A percentile compares a stretch with the other conserved stretches of the same genome.
phyloP scores from a whole-genome alignment of 805 yeast species.

The Starmerella floris region DNA sequence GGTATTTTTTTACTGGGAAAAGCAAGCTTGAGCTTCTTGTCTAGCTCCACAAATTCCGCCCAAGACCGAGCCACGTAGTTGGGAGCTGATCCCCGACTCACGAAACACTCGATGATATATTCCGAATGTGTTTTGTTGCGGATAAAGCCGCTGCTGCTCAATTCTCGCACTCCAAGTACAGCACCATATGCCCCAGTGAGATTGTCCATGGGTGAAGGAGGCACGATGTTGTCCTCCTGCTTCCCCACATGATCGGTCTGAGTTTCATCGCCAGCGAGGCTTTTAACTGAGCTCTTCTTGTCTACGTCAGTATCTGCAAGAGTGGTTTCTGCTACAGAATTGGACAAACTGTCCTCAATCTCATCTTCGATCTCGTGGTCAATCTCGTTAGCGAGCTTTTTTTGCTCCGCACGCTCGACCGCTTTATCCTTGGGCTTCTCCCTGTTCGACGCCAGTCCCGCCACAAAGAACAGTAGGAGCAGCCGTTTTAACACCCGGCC shows the following conservation, averaged over 20 bases:
- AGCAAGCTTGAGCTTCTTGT: conserved; percentile 34
- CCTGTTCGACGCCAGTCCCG: conserved; percentile 51
- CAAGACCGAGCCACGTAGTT: conserved; percentile 50
- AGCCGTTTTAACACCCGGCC: conserved; percentile 49
- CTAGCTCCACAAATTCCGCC: conserved; percentile 50
- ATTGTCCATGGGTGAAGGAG: conserved; percentile 20
- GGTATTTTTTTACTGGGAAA: conserved; percentile 63
- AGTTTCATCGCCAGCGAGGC: background rate
- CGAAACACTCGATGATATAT: conserved; percentile 23
- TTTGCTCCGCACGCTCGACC: background rate
- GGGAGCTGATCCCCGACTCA: conserved; percentile 23
- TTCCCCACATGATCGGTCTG: background rate
- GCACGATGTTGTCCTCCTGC: background rate
- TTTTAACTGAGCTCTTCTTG: background rate
- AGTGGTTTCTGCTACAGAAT: background rate
- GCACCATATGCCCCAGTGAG: conserved; percentile 51
- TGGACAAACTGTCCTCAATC: conserved; percentile 5
- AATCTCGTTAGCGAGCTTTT: conserved; percentile 6
- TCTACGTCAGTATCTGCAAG: conserved; percentile 13
- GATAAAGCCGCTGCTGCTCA: conserved; percentile 23
- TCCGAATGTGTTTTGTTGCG: conserved; percentile 25
- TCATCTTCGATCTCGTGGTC: conserved; percentile 16
- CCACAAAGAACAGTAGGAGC: conserved; percentile 55
- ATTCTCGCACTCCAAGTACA: conserved; percentile 48
- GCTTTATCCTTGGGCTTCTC: conserved; percentile 28